Conservation (phyloP, 768 basidiomycete species). For the Boletales sp. region DNA sequence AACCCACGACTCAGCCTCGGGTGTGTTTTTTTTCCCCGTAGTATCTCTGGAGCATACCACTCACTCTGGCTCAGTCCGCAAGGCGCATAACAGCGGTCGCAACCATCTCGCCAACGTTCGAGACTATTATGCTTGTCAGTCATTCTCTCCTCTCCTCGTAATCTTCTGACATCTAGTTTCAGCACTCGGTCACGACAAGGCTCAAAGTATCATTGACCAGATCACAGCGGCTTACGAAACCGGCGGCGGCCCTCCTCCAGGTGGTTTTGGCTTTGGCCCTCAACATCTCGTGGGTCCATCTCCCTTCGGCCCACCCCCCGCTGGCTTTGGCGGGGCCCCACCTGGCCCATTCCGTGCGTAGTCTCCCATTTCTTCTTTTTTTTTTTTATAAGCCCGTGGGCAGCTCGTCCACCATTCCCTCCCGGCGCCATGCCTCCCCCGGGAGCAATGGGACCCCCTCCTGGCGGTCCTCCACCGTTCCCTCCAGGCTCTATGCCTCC, state of each 20-base stretch:
- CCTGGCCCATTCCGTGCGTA: conserved; percentile 21
- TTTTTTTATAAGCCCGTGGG: conserved; percentile 6
- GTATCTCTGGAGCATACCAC: not conserved
- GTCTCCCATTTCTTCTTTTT: not conserved
- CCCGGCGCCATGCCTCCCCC: conserved; percentile 50
- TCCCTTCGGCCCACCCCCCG: conserved; percentile 49
- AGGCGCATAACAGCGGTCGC: conserved; percentile 96
- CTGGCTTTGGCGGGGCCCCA: conserved; percentile 47
- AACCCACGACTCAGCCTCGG: conserved; percentile 93
- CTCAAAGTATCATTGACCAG: conserved; percentile 97
- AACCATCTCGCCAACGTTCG: conserved; percentile 96
- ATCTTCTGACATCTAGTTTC: conserved; percentile 12
- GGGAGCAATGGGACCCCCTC: conserved; percentile 50
- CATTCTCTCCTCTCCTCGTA: not conserved
- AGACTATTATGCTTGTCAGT: conserved; percentile 93
- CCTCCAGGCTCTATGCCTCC: conserved; percentile 57
- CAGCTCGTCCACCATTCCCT: conserved; percentile 70
- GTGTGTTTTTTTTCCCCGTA: conserved; percentile 36
- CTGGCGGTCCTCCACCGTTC: conserved; percentile 68
- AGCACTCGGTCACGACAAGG: conserved; percentile 94
- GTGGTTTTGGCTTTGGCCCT: conserved; percentile 83
- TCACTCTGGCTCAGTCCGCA: conserved; percentile 62
- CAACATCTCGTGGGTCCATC: conserved; percentile 65
- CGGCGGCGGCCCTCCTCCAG: conserved; percentile 80
- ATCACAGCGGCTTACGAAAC: conserved; percentile 93